Conservation (phyloP, 257 asterid genomes). For the Lithospermum erythrorhizon region DNA sequence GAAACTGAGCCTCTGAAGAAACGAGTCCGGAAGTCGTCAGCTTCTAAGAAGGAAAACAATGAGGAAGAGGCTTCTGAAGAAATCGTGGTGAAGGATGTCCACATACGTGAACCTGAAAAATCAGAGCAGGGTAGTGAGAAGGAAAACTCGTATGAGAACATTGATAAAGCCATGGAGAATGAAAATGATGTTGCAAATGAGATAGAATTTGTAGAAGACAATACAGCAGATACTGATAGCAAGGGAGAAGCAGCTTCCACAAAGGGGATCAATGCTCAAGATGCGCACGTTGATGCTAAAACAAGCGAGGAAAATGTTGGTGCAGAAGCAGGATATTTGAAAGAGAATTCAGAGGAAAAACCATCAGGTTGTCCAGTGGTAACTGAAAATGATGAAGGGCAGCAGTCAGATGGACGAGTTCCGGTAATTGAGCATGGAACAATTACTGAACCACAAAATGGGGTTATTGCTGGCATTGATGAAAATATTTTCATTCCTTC, state of each 20-base stretch:
- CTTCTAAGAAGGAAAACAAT: constrained; percentile 22
- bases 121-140: constrained; percentile 6
- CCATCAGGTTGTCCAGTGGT: constrained; percentile 14
- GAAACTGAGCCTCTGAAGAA: constrained; percentile 28
- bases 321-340: constrained; percentile 7
- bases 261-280: constrained; percentile 3
- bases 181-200: constrained; percentile 11
- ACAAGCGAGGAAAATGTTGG: constrained; percentile 7
- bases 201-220: constrained; percentile 6
- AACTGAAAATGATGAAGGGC: constrained; percentile 7
- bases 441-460: constrained; percentile 12
- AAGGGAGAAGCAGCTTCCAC: constrained; percentile 14
- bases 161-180: neutral
- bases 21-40: constrained; percentile 24
- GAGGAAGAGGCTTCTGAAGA: constrained; percentile 21
- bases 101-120: constrained; percentile 23
- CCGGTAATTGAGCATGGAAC: constrained; percentile 7
- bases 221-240: constrained; percentile 7
- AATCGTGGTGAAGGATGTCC: constrained; percentile 20
- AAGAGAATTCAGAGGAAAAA: constrained; percentile 8
- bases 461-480: constrained; percentile 4
- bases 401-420: neutral
- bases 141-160: neutral
- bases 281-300: constrained; percentile 11
- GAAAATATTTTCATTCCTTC: constrained; percentile 2